Percentiles rank a stretch among this genome's conserved stretches.
phyloP scores from a whole-genome alignment of 805 yeast genomes.

The Cyberlindnera mycetangii region DNA sequence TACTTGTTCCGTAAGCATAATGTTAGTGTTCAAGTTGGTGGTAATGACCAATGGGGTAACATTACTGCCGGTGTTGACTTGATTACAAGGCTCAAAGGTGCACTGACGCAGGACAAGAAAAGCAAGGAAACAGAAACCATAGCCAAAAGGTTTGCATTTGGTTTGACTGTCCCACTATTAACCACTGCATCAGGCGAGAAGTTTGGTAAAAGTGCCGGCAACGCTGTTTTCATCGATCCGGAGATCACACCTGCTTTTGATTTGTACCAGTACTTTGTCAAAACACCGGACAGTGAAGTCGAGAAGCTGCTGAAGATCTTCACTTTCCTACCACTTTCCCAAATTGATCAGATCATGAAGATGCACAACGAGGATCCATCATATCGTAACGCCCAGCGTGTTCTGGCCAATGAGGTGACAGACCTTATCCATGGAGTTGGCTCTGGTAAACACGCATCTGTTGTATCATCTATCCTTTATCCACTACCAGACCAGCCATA shows the following conservation, averaged over 20 bases:
- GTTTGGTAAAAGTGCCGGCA: constrained; percentile 96
- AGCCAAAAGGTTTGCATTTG: constrained; percentile 44
- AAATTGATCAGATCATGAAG: constrained; percentile 51
- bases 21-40: constrained; percentile 84
- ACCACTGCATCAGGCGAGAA: constrained; percentile 89
- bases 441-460: constrained; percentile 62
- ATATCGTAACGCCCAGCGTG: constrained; percentile 65
- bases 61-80: constrained; percentile 94
- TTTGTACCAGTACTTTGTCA: constrained; percentile 81
- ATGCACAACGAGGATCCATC: constrained; percentile 61
- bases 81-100: constrained; percentile 54
- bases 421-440: constrained; percentile 86
- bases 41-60: constrained; percentile 98
- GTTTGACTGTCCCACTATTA: constrained; percentile 85
- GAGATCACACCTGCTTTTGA: constrained; percentile 76
- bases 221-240: constrained; percentile 84
- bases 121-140: constrained; percentile 20
- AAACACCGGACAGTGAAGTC: constrained; percentile 75
- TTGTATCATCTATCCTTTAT: constrained; percentile 65
- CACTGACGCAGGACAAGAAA: constrained; percentile 20
- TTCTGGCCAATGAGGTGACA: constrained; percentile 80
- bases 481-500: constrained; percentile 51
- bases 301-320: constrained; percentile 66
- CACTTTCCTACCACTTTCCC: constrained; percentile 67
- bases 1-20: constrained; percentile 58